Percentiles rank a stretch among this genome's conserved stretches.
phyloP scores from a whole-genome alignment of 2,329 filamentous ascomycete species.

The Thelonectria discophora region DNA sequence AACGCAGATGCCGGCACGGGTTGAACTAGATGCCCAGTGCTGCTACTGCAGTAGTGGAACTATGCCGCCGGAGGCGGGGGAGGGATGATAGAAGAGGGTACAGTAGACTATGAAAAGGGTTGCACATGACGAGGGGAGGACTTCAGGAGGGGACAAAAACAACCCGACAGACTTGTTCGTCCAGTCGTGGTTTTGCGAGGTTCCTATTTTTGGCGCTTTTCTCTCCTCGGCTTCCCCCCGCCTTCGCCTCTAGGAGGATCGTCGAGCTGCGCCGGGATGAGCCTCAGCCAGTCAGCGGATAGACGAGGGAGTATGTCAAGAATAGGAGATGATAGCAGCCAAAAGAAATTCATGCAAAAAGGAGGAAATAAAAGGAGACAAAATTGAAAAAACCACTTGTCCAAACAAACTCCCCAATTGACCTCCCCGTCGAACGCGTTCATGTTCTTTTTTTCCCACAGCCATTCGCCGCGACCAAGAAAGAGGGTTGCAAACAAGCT shows the following conservation, averaged over 20 bases:
- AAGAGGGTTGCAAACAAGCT: neutral
- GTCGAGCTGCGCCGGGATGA: neutral
- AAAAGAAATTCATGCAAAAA: neutral
- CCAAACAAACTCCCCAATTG: neutral
- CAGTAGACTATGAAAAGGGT: no score
- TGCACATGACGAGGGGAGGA: no score
- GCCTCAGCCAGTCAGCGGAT: neutral
- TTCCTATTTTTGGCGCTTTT: neutral
- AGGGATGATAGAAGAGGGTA: no score
- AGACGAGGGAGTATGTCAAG: neutral
- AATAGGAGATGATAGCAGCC: neutral
- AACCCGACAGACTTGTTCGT: no score
- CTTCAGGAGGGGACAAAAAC: no score
- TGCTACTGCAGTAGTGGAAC: neutral
- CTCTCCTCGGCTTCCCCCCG: neutral
- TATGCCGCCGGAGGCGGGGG: neutral
- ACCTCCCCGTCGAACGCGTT: neutral
- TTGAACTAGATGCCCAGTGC: neutral
- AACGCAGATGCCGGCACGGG: neutral
- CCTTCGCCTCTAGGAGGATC: neutral
- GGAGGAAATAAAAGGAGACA: no score
- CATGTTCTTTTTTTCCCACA: neutral
- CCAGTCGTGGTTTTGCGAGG: no score
- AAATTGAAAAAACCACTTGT: neutral
- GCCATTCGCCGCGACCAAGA: neutral